phyloP scores from a whole-genome alignment of 2,329 filamentous ascomycete genomes.

The Penicillium psychrosexuale region DNA sequence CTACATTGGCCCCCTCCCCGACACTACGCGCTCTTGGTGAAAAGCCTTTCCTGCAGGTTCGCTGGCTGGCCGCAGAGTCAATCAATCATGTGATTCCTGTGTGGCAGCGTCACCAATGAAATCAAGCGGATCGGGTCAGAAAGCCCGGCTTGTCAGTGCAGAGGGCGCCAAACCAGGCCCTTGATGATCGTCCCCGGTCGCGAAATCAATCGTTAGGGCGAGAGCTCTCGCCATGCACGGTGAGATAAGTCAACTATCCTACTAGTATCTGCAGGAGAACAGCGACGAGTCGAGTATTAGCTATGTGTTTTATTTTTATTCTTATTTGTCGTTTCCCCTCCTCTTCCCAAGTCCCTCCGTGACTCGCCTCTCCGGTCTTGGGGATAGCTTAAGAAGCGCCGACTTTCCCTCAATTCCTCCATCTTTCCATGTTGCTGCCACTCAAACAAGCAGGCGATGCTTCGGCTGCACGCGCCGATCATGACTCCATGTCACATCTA shows the following conservation, averaged over 20 bases:
- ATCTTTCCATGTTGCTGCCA: constrained; percentile 35
- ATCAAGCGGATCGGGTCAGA: background rate
- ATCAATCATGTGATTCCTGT: constrained; percentile 40
- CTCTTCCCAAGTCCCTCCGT: constrained; percentile 10
- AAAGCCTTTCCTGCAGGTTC: constrained; percentile 28
- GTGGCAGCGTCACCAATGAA: constrained; percentile 27
- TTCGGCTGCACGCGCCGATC: constrained; percentile 33
- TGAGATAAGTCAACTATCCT: constrained; percentile 33
- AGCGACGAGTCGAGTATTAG: constrained; percentile 26
- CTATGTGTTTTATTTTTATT: constrained; percentile 7
- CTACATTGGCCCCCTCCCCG: constrained; percentile 15
- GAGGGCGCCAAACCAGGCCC: constrained; percentile 22
- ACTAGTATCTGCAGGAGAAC: constrained; percentile 13
- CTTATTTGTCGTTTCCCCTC: constrained; percentile 2
- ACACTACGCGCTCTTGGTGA: constrained; percentile 24
- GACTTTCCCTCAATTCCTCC: constrained; percentile 5
- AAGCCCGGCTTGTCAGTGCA: constrained; percentile 16
- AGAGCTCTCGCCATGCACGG: constrained; percentile 24
- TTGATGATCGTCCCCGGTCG: constrained; percentile 29
- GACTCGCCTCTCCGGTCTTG: constrained; percentile 13
- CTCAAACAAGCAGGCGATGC: constrained; percentile 29
- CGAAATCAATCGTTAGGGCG: constrained; percentile 19
- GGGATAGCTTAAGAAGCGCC: constrained; percentile 11
- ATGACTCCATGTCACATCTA: constrained; percentile 36
- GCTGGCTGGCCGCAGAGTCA: constrained; percentile 33